Base-by-base conservation (phyloP, 768 basidiomycete genomes). In the Sarcomyxa edulis region DNA sequence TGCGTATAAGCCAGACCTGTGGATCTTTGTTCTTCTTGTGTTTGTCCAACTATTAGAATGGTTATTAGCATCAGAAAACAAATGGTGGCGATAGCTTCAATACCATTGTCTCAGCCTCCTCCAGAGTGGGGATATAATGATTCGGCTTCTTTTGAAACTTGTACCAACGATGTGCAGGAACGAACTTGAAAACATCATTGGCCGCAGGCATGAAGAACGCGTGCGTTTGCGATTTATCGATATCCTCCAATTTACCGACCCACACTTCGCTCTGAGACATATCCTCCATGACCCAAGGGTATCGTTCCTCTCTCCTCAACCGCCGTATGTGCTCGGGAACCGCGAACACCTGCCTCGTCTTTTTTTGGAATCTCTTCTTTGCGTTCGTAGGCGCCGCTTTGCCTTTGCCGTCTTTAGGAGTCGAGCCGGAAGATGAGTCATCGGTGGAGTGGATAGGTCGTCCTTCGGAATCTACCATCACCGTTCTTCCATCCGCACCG, bases 251-350 rank as follows among this genome's bases (percentile, higher is more conserved):
- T 56, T 82, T 75, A 6, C 84, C 91, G 26, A 78, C 69, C 91
- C 91, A 94, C 10, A 77, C 57, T 61, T 93, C 87, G 40, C 69
- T 65, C 35, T 76, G 71, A 14, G 70, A 69, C 25, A 71, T 75
- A 55, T 91, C 89, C 65, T 94, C 91, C 65, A 93, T 76, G 26
- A 94, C 84, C 91, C 91, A 94, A 2, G 91, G 91, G 59, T 86
- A 87, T 46, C 86, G 68, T 62, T 94, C 91, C 62, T 94, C 91
- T 52, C 74, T 75, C 57, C 85, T 69, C 50, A 93, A 66, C 61
- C 88, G 82, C 48, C 89, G 67, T 35, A 76, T 69, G 26, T 81
- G 81, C 39, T 92, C 88, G 0, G 85, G 78, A 2, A 91, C 82
- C 44, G 79, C 73, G 62, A 83, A 91, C 14, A 93, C 86, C 65